Conservation (phyloP, 202 grass and related monocot species). For the Saccharum hybrid region DNA sequence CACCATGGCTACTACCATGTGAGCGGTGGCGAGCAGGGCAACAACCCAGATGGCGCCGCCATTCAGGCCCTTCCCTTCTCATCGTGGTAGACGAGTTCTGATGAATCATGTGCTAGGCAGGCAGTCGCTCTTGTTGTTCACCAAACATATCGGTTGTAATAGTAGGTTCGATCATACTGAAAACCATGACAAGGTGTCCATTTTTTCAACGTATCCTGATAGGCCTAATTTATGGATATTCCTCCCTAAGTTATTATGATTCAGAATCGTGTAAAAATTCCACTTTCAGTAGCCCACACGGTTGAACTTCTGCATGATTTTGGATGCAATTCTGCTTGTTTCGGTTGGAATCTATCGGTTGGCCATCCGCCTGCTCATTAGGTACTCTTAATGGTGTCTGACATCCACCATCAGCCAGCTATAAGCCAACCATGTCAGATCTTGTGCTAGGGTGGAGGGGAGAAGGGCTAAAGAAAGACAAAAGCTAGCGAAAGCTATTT, state of each 20-base stretch:
- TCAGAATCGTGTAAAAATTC: background rate
- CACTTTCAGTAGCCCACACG: background rate
- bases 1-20: constrained; percentile 61
- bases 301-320: background rate
- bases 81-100: constrained; percentile 55
- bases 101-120: constrained; percentile 42
- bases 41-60: constrained; percentile 35
- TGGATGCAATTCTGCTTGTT: background rate
- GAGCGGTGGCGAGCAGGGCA: constrained; percentile 38
- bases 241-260: background rate
- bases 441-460: background rate
- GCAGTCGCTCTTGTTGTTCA: constrained; percentile 32
- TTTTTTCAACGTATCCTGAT: constrained; percentile 40
- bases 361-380: constrained; percentile 15
- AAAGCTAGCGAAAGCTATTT: background rate
- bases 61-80: constrained; percentile 64
- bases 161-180: constrained; percentile 32
- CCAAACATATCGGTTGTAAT: constrained; percentile 37
- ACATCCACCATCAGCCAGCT: background rate
- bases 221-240: constrained; percentile 42
- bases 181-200: constrained; percentile 20
- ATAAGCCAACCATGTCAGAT: background rate
- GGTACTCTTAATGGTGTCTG: background rate
- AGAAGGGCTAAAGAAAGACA: background rate
- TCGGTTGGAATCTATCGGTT: constrained; percentile 29